Percentiles rank a stretch among this genome's conserved stretches.
Conservation (phyloP, 768 basidiomycete species). For the Amanita exitialis region DNA sequence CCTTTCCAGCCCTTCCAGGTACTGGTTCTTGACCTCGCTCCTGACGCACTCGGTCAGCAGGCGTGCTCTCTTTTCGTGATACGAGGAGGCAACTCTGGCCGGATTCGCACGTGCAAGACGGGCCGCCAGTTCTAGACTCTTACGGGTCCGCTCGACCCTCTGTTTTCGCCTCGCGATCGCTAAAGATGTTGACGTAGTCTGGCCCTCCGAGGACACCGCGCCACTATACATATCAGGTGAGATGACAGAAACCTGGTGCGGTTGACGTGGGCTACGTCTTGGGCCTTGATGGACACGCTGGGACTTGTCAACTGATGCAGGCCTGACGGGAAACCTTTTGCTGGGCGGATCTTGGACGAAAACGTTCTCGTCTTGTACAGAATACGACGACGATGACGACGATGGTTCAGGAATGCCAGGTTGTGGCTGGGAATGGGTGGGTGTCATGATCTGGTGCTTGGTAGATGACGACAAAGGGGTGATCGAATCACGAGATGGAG, state of each 20-base stretch:
- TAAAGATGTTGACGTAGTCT: background rate
- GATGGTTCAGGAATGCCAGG: background rate
- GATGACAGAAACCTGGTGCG: background rate
- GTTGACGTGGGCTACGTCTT: background rate
- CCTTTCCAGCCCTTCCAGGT: conserved; percentile 3
- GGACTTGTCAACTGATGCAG: background rate
- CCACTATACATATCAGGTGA: background rate
- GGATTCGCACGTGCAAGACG: conserved; percentile 35
- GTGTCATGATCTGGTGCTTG: background rate
- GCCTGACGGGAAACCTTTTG: background rate
- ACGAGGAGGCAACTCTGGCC: conserved; percentile 25
- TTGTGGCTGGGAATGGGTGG: background rate
- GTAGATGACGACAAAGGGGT: background rate
- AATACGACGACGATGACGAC: background rate
- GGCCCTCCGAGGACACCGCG: background rate
- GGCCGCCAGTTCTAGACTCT: conserved; percentile 13
- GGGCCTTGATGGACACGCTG: background rate
- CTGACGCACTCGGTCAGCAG: conserved; percentile 10
- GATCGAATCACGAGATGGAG: background rate
- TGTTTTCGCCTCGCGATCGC: background rate
- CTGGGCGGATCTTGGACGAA: background rate
- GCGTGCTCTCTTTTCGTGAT: conserved; percentile 16
- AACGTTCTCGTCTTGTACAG: background rate
- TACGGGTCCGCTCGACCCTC: background rate
- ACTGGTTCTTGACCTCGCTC: conserved; percentile 2